phyloP scores from a whole-genome alignment of 2,329 filamentous ascomycete species.

The Colletotrichum truncatum region DNA sequence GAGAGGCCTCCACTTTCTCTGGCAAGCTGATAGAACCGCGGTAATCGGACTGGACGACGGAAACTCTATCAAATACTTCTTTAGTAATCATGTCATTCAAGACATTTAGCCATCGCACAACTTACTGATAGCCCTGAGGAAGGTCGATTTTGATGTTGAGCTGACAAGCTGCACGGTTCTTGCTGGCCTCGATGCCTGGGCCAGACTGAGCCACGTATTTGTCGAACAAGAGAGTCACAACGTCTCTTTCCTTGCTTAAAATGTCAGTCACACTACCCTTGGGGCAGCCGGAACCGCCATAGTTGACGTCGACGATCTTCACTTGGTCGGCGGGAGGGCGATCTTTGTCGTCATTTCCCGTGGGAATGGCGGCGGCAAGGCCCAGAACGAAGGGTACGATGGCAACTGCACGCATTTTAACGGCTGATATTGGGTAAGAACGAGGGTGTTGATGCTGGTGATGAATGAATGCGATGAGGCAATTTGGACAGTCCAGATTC shows the following conservation, averaged over 20 bases:
- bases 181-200: slow-evolving; percentile 47
- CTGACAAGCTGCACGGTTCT: slow-evolving; percentile 63
- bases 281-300: slow-evolving; percentile 39
- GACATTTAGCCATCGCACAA: fast-evolving
- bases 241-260: slow-evolving; percentile 37
- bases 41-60: slow-evolving; percentile 60
- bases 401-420: not conserved
- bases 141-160: slow-evolving; percentile 61
- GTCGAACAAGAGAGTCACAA: slow-evolving; percentile 61
- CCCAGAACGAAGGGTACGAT: slow-evolving; percentile 8
- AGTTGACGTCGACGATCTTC: slow-evolving; percentile 35
- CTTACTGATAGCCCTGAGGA: slow-evolving; percentile 58
- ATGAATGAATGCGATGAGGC: not conserved
- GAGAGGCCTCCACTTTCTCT: slow-evolving; percentile 53
- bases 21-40: slow-evolving; percentile 59
- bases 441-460: not conserved
- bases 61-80: slow-evolving; percentile 38
- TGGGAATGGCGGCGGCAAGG: slow-evolving; percentile 17
- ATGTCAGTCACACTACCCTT: slow-evolving; percentile 35
- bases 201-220: slow-evolving; percentile 59
- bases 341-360: not conserved
- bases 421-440: not conserved
- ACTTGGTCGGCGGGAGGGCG: slow-evolving; percentile 37
- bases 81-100: fast-evolving
- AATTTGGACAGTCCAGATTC: too few species aligned